These are phyloP conservation scores for Cutaneotrichosporon cutaneum DNA, from an alignment of 1,284 basidiomycete genomes.

Conservation along the genomic window DNA sequence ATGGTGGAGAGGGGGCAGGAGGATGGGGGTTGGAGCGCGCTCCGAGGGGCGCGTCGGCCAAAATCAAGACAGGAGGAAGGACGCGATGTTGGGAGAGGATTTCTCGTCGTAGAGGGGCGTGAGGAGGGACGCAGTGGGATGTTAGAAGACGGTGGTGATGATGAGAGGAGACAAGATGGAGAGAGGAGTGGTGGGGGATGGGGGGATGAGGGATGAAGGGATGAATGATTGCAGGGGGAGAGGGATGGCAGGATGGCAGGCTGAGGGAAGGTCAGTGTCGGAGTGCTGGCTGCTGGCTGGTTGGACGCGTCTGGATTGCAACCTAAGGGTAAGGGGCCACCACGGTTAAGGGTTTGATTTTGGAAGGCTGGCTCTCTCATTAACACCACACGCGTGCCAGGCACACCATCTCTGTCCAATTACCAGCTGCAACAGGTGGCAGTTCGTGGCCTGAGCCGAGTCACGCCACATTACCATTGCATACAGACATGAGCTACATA, in stretches of 20 bases:
- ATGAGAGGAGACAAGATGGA: neutral
- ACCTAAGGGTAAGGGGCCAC: neutral
- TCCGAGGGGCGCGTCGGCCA: neutral
- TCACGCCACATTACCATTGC: conserved; percentile 55
- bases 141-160: neutral
- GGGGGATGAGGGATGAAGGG: neutral
- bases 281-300: too few species aligned
- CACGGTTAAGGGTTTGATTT: neutral
- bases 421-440: too few species aligned
- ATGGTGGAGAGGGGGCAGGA: neutral
- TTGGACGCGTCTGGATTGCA: neutral
- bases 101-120: neutral
- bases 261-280: neutral
- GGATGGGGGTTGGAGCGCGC: neutral
- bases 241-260: neutral
- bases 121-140: neutral
- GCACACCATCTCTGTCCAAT: too few species aligned
- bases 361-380: too few species aligned
- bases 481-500: conserved; percentile 78
- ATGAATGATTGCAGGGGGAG: neutral
- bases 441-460: too few species aligned
- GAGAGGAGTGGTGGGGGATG: neutral
- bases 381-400: too few species aligned
- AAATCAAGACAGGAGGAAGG: neutral
- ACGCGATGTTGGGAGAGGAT: neutral